Percentiles rank a stretch among this genome's conserved stretches.
Evolutionary conservation across 208 protist species (phyloP).

Genomic region (Trypanosoma congolense): DNA sequence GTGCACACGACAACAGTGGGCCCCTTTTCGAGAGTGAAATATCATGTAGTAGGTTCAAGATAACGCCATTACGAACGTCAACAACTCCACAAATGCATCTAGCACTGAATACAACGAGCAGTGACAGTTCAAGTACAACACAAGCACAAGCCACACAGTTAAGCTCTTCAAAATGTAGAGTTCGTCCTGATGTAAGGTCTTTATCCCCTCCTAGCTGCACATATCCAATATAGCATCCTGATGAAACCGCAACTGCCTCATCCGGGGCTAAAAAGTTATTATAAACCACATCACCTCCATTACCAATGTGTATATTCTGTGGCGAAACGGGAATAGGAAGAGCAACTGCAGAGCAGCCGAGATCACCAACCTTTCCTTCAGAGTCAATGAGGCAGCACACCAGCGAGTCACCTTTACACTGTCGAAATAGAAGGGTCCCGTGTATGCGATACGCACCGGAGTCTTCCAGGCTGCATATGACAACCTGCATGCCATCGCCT

Average conservation of each 20-base stretch:
- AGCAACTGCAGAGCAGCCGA: constrained; percentile 3
- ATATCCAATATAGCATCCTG: constrained; percentile 16
- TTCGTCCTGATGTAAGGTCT: constrained; percentile 6
- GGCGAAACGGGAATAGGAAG: not conserved
- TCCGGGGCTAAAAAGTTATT: constrained; percentile 13
- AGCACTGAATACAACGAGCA: constrained; percentile 17
- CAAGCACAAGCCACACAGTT: constrained; percentile 12
- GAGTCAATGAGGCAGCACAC: constrained; percentile 8
- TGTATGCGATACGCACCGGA: constrained; percentile 11
- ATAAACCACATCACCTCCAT: constrained; percentile 16
- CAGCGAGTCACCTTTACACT: constrained; percentile 7
- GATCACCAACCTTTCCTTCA: constrained; percentile 16
- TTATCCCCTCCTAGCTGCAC: constrained; percentile 2
- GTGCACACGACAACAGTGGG: constrained; percentile 6
- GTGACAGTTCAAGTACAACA: constrained; percentile 6
- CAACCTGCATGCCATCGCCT: constrained; percentile 14
- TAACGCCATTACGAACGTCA: constrained; percentile 8
- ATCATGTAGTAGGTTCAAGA: constrained; percentile 7
- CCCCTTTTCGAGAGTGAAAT: constrained; percentile 4
- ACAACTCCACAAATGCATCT: constrained; percentile 17
- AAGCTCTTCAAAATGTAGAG: constrained; percentile 8
- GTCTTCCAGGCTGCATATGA: constrained; percentile 11
- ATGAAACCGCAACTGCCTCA: constrained; percentile 17
- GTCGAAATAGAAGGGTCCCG: constrained; percentile 21
- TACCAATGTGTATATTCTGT: constrained; percentile 20